Percentiles rank a stretch among this genome's conserved stretches.
Conservation (phyloP, 169 alveolate species). For the Amoebophrya sp. region DNA sequence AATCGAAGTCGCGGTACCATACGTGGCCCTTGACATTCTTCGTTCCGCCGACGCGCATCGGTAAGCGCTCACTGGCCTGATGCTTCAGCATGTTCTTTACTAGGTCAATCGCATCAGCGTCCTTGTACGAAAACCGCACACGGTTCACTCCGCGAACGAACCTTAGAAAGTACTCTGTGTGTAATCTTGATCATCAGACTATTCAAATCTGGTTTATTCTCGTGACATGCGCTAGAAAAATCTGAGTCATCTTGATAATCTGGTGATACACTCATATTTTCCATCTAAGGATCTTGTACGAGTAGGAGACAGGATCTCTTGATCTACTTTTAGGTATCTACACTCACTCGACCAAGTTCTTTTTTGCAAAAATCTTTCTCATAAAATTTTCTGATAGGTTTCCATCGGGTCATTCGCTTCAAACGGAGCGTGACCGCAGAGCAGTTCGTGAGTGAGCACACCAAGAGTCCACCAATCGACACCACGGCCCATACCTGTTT, state of each 20-base stretch:
- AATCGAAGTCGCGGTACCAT: background rate
- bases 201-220: no score
- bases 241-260: no score
- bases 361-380: no score
- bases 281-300: no score
- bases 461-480: background rate
- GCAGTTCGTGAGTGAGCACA: no score
- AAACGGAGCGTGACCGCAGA: conserved; percentile 90
- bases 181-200: no score
- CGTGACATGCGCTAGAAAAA: no score
- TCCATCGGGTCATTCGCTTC: conserved; percentile 91
- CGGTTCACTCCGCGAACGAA: background rate
- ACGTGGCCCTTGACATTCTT: background rate
- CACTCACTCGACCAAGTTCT: no score
- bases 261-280: no score
- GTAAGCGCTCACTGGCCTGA: background rate
- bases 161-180: no score
- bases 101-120: background rate
- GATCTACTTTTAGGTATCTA: no score
- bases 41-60: background rate
- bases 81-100: background rate
- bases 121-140: background rate
- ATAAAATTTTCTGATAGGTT: conserved; percentile 84
- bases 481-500: conserved; percentile 52
- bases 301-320: no score